Evolutionary conservation across 306 rosid genomes (phyloP), one percentile per base, ranked within the genome.

Genomic region (Notholithocarpus densiflorus): DNA sequence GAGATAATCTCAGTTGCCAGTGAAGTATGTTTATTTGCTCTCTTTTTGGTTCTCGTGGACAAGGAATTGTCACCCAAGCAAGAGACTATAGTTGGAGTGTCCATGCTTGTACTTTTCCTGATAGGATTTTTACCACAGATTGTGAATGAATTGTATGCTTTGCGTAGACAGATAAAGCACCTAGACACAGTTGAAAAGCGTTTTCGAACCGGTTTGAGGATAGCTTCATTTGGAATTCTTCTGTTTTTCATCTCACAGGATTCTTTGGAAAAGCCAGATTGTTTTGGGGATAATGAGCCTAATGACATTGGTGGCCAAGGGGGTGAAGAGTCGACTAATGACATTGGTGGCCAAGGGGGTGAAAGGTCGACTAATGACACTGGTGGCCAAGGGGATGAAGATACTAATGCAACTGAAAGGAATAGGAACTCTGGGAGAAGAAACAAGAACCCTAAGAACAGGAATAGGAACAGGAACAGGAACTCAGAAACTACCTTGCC

Each of bases 91-190:
- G 29, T 80, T 62, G 98, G 97, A 59, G 76, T 87, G 52, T 79
- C 87, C 54, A 86, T 94, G 94, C 78, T 92, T 14, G 59, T 88
- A 10, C 68, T 94, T 73, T 94, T 92, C 88, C 76, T 94, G 12
- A 82, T 87, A 17, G 90, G 86, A 61, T 92, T 84, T 77, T 71
- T 81, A 68, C 69, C 95, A 1, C 97, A 88, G 60, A 78, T 94
- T 43, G 62, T 68, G 2, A 94, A 87, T 75, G 97, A 92, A 73
- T 94, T 93, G 97, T 86, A 84, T 91, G 91, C 95, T 19, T 78
- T 94, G 83, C 89, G 85, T 57, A 78, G 64, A 77, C 93, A 92
- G 55, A 89, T 86, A 80, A 84, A 73, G 87, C 73, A 74, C 12
- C 87, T 94, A 15, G 95, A 94, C 85, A 84, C 85, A 55, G 74